Base-by-base conservation (phyloP, 2,329 filamentous ascomycete genomes). In the Podosphaera xanthii region DNA sequence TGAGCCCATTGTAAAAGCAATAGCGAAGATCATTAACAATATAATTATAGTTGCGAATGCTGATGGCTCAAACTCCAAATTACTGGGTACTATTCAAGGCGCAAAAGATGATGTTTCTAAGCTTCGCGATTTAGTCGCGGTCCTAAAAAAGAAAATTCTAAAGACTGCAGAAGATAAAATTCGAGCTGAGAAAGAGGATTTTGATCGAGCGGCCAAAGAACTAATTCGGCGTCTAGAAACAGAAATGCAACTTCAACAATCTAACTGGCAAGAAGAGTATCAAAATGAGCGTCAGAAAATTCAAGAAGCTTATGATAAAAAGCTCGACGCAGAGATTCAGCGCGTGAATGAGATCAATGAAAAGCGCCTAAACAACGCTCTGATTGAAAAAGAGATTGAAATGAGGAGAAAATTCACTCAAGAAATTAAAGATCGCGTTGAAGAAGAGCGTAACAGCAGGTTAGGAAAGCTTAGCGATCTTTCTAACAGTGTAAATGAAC, bases 1-100 rank as follows among this genome's bases (percentile, higher is more conserved):
- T 61, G 91, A 97, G 69, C 86, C 87, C 35, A 79, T 95, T 42
- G 86, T 97, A 31, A 89, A 96, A 72, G 88, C 97, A 67, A 77
- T 98, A 4, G 88, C 94, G 61, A 91, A 87, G 74, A 91, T 95
- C 73, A 78, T 98, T 66, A 98, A 98, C 73, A 88, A 94, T 71
- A 84, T 98, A 66, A 95, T 98, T 69, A 83, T 87, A 7, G 87
- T 94, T 54, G 83, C 96, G 70, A 95, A 96, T 71, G 86, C 86
- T 60, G 91, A 95, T 70, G 81, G 84, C 62, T 81, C 87, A 60
- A 80, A 84, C 62, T 78, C 78, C 65, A 88, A 85, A 71, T 95
- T 92, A 72, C 82, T 81, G 58, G 78, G 80, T 2, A 84, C 88
- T 0, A 82, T 98, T 60, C 75, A 78, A 65, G 90, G 92, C 75